phyloP scores from a whole-genome alignment of 805 yeast species.

The Candida endomychidarum region DNA sequence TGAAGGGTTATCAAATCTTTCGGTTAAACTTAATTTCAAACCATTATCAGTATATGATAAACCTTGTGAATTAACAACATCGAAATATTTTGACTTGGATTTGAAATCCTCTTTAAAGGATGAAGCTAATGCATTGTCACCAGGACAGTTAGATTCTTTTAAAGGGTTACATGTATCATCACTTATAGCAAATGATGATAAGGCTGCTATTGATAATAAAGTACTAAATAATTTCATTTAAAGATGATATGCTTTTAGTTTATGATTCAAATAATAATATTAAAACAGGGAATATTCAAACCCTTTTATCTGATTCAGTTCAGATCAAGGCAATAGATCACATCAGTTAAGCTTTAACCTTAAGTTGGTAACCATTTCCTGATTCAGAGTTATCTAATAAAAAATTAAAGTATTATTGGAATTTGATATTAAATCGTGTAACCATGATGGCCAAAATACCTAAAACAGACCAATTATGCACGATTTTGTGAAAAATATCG shows the following conservation, averaged over 20 bases:
- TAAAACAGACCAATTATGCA: conserved; percentile 1
- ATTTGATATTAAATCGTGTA: background rate
- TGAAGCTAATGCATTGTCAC: conserved; percentile 29
- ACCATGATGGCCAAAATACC: background rate
- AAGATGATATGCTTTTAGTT: background rate
- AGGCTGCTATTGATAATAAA: conserved; percentile 9
- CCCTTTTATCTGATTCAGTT: background rate
- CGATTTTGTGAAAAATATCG: background rate
- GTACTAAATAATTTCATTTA: conserved; percentile 11
- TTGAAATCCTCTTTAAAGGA: conserved; percentile 31
- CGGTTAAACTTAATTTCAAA: conserved; percentile 54
- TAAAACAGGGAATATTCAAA: too few relatives aligned
- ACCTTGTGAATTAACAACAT: conserved; percentile 21
- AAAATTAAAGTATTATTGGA: background rate
- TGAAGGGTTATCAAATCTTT: conserved; percentile 76
- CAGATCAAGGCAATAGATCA: conserved; percentile 3
- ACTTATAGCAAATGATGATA: conserved; percentile 7
- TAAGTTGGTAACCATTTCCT: conserved; percentile 7
- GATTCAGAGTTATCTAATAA: background rate
- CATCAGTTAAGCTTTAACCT: background rate
- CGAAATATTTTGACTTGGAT: conserved; percentile 21
- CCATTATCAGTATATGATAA: conserved; percentile 53
- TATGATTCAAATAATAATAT: background rate
- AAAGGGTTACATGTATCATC: conserved; percentile 29
- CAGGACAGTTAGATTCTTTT: conserved; percentile 22